These are phyloP conservation scores for Asterophora lycoperdoides DNA, from an alignment of 768 basidiomycete species.

Conservation along the genomic window DNA sequence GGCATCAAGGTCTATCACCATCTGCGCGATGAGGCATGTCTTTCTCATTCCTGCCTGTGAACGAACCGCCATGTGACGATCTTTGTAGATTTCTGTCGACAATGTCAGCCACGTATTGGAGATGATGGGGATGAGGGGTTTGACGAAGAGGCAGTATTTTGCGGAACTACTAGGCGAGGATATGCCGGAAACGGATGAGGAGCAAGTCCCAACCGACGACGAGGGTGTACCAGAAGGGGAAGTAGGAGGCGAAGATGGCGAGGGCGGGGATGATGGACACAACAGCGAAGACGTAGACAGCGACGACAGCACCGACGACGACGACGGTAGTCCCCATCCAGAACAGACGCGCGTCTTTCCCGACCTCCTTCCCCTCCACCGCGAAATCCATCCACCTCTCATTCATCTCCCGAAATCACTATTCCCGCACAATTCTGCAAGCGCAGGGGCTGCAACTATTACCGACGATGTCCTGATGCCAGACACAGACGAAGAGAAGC, in stretches of 20 bases:
- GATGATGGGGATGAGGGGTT: slow-evolving; percentile 37
- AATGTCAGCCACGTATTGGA: slow-evolving; percentile 48
- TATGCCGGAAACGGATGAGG: slow-evolving; percentile 3
- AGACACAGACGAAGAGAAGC: slow-evolving; percentile 22
- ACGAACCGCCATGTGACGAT: neutral
- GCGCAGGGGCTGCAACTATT: neutral
- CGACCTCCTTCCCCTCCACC: slow-evolving; percentile 18
- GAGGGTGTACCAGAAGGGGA: neutral
- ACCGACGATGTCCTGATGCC: slow-evolving; percentile 18
- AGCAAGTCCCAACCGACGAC: neutral
- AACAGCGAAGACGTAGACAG: neutral
- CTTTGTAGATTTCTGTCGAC: slow-evolving; percentile 35
- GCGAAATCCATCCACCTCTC: slow-evolving; percentile 23
- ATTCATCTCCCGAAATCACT: slow-evolving; percentile 16
- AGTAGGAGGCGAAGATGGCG: slow-evolving; percentile 6
- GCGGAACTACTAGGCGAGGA: slow-evolving; percentile 24
- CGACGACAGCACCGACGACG: slow-evolving; percentile 7
- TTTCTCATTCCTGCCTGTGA: neutral
- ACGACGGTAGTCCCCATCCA: slow-evolving; percentile 2
- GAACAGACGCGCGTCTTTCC: slow-evolving; percentile 11
- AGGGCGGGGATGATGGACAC: slow-evolving; percentile 7
- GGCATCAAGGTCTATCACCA: slow-evolving; percentile 59
- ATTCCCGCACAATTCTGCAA: neutral
- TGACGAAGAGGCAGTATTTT: slow-evolving; percentile 40
- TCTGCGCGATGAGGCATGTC: slow-evolving; percentile 37